A percentile compares a stretch with the other conserved stretches of the same genome.
Evolutionary conservation across 306 rosid species (phyloP).

Genomic region (Rosa chinensis): DNA sequence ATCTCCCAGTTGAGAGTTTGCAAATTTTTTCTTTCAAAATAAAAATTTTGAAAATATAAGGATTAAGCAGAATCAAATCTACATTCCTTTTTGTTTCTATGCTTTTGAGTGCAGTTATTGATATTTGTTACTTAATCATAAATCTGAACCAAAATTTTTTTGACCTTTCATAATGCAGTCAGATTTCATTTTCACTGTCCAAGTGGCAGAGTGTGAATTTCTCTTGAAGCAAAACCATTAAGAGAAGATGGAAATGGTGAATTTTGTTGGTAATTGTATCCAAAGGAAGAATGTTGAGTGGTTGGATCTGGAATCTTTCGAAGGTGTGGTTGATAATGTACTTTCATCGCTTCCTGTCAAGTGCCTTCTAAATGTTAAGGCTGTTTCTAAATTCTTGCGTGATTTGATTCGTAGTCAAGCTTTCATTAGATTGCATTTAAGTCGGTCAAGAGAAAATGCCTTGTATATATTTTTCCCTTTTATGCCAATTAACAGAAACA

Average conservation of each 20-base stretch:
- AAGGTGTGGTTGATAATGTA: slow-evolving; percentile 10
- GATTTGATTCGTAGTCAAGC: slow-evolving; percentile 13
- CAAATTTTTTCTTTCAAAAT: neutral
- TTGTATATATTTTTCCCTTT: slow-evolving; percentile 27
- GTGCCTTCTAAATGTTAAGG: slow-evolving; percentile 10
- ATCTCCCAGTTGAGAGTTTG: neutral
- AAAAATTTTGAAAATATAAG: neutral
- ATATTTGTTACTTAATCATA: neutral
- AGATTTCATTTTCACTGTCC: slow-evolving; percentile 6
- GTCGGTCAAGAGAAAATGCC: slow-evolving; percentile 14
- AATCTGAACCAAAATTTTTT: neutral
- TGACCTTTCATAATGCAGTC: slow-evolving; percentile 20
- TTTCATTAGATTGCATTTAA: slow-evolving; percentile 22
- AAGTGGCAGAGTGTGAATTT: slow-evolving; percentile 11
- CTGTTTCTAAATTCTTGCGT: slow-evolving; percentile 28
- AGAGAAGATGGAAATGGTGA: slow-evolving; percentile 11
- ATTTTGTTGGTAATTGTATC: neutral
- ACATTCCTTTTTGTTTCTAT: neutral
- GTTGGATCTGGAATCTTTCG: slow-evolving; percentile 4
- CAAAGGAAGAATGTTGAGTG: neutral
- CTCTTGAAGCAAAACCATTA: neutral
- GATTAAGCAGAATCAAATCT: neutral
- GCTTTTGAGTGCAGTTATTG: neutral
- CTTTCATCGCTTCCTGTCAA: slow-evolving; percentile 24
- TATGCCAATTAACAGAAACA: slow-evolving; percentile 1